Evolutionary conservation across 345 rosid genomes (phyloP), one percentile per base, ranked within the genome.

Genomic region (Salix suchowensis): DNA sequence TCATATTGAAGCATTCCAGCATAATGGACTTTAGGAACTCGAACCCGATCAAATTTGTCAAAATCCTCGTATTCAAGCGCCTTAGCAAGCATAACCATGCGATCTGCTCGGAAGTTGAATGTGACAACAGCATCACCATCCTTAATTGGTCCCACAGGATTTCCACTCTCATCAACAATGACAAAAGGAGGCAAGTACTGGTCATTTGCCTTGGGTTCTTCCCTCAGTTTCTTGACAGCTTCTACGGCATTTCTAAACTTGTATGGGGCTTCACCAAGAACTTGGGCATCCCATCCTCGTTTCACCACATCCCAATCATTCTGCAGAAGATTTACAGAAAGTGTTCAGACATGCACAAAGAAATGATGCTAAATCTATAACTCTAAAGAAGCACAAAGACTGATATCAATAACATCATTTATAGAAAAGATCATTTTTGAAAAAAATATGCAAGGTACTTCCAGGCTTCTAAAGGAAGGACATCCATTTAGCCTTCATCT

Each of bases 1-100:
- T 96, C 98, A 39, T 96, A 96, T 74, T 96, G 89, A 83, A 96
- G 99, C 99, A 96, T 93, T 74, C 99, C 99, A 82, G 99, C 94
- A 74, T 93, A 96, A 76, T 81, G 87, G 28, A 96, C 89, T 86
- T 91, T 93, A 3, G 99, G 99, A 78, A 88, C 48, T 61, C 99
- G 82, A n/a, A 93, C 94, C 24, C 99, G 89, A 81, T 96, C 99
- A 76, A 96, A 93, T 72, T 88, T 89, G 89, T 93, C 93, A 84
- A 96, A 96, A 58, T 93, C 85, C 71, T 88, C 90, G 61, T 93
- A 92, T 70, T 96, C 98, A 40, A 96, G 99, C 19, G 98, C 90
- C 89, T 96, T 96, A 6, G 99, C 98, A 81, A 84, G 83, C 99
- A 96, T 96, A 75, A 80, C 86, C 98, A 96, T 96, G 54, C 99